Evolutionary conservation across 345 rosid genomes (phyloP).

Genomic region (Firmiana major): DNA sequence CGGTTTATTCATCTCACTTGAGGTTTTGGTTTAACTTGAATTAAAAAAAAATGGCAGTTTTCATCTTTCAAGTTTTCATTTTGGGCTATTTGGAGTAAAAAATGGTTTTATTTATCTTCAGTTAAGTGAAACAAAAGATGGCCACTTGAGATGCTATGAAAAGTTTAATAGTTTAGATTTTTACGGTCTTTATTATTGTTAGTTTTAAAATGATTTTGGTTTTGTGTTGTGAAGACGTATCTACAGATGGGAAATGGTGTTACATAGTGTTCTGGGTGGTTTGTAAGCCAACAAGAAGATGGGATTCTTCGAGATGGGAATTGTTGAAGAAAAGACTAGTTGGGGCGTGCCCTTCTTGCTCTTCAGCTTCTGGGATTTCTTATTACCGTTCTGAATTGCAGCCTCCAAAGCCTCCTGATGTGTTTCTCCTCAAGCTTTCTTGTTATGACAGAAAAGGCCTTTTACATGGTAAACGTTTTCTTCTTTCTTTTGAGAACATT

Average conservation of each 20-base stretch:
- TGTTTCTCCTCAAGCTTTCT: slow-evolving; percentile 71
- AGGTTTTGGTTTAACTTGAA: background rate
- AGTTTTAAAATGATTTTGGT: background rate
- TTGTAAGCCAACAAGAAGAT: slow-evolving; percentile 65
- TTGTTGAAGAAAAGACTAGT: slow-evolving; percentile 77
- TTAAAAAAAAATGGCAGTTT: background rate
- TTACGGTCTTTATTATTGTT: background rate
- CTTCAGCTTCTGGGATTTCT: slow-evolving; percentile 70
- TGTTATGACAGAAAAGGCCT: slow-evolving; percentile 82
- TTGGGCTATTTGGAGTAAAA: background rate
- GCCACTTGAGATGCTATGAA: background rate
- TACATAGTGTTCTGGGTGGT: slow-evolving; percentile 87
- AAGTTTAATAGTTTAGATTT: background rate
- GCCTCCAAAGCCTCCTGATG: slow-evolving; percentile 63
- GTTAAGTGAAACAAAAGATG: background rate
- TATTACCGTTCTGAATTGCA: slow-evolving; percentile 52
- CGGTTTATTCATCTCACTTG: background rate
- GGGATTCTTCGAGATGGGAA: slow-evolving; percentile 70
- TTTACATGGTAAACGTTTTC: slow-evolving; percentile 52
- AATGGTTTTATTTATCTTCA: background rate
- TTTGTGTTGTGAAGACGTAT: slow-evolving; percentile 58
- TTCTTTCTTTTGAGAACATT: background rate
- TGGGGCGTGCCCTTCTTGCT: slow-evolving; percentile 71
- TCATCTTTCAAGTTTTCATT: background rate
- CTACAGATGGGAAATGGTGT: slow-evolving; percentile 98